Base-by-base conservation (phyloP, 1,139 yeast genomes). In the Debaryomyces singareniensis region DNA sequence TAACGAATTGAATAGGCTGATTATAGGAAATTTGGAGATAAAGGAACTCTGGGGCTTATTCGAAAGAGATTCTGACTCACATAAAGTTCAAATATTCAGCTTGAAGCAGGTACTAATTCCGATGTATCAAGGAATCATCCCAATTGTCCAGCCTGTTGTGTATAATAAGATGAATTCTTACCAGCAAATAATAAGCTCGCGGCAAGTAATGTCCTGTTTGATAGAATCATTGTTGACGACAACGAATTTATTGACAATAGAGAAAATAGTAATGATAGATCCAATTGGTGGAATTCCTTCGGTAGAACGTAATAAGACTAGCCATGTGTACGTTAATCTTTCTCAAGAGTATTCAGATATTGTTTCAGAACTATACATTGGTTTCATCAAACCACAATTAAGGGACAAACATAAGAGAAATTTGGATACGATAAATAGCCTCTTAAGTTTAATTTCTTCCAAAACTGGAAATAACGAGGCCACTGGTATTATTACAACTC, bases 221-320 rank as follows among this genome's bases (percentile, higher is more conserved):
- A 48, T 59, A 27, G 36, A 51, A 3, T 43, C 58, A 10, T 39
- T 66, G 13, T 37, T 58, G 21, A 36, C 46, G 11, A 40, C 47
- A 11, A 41, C 47, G 7, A 53, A 61, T 24, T 40, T 67, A n/a
- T 52, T 75, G 7, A 62, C 79, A 1, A 70, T 91, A 20, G 97
- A 91, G 39, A 91, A 91, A 42, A 58, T 91, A 18, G 75, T 91
- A 5, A 75, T 81, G 40, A 61, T 91, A 18, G 96, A 87, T 43
- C 75, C 78, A 1, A 52, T 71, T 10, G 98, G 98, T 1, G 98
- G 98, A 0, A 80, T 86, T 7, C 97, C 97, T 0, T 81, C 94
- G 1, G 64, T 78, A 20, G 96, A 87, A 48, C 64, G 97, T 38
- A 71, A 74, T 34, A 78, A 80, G 31, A 77, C 91, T 3, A 75